Evolutionary conservation across 176 grass and related monocot species (phyloP).

Genomic region (Rhynchospora tenuis): DNA sequence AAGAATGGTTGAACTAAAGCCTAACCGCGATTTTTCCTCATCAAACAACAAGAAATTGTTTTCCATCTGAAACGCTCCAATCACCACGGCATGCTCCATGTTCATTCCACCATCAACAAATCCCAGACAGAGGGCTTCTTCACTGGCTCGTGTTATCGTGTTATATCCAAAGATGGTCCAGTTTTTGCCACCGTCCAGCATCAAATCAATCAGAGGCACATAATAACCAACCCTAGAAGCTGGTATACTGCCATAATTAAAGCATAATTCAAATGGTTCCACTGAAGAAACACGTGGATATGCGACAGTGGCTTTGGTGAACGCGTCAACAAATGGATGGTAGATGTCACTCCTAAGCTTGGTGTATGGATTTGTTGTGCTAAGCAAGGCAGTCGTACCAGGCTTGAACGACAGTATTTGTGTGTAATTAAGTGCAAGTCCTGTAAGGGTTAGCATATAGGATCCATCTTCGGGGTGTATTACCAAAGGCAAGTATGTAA

Average conservation of each 20-base stretch:
- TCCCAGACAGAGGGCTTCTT: slow-evolving; percentile 26
- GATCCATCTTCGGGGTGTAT: neutral
- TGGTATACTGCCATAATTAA: neutral
- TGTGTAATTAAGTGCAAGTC: neutral
- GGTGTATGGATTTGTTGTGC: slow-evolving; percentile 26
- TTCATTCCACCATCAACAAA: slow-evolving; percentile 28
- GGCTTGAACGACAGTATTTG: neutral
- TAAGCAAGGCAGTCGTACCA: slow-evolving; percentile 20
- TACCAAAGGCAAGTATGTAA: neutral
- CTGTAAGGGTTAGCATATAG: neutral
- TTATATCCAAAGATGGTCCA: slow-evolving; percentile 29
- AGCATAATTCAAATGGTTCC: slow-evolving; percentile 33
- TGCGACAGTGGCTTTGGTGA: slow-evolving; percentile 1
- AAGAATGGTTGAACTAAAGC: slow-evolving; percentile 6
- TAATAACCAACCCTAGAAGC: slow-evolving; percentile 15
- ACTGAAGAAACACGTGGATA: neutral
- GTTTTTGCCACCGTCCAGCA: slow-evolving; percentile 19
- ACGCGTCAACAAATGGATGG: slow-evolving; percentile 25
- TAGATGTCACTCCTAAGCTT: slow-evolving; percentile 38
- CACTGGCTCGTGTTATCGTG: slow-evolving; percentile 21
- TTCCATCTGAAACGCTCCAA: slow-evolving; percentile 50
- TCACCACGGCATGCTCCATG: slow-evolving; percentile 25
- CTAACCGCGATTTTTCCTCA: slow-evolving; percentile 28
- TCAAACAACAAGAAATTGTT: slow-evolving; percentile 47
- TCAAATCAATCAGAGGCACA: slow-evolving; percentile 25